Conservation (phyloP, 2,329 filamentous ascomycete species). For the Verticillium nonalfalfae region DNA sequence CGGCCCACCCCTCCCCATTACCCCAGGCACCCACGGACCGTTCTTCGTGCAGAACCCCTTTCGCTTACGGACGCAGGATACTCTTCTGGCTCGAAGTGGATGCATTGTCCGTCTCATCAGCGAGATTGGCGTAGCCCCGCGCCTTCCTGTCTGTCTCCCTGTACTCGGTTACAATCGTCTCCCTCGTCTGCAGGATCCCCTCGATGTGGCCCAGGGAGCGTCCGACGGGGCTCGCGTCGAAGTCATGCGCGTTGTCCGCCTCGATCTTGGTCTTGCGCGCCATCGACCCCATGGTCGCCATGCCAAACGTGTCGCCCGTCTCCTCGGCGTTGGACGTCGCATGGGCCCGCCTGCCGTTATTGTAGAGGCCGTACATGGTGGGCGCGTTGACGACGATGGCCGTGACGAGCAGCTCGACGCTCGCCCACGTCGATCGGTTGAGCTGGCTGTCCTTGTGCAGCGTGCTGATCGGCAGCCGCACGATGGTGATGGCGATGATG, state of each 20-base stretch:
- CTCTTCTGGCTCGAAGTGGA: not conserved
- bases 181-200: conserved; percentile 9
- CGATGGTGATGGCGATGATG: conserved; percentile 30
- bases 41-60: too few relatives aligned
- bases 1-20: too few relatives aligned
- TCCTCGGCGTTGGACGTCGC: conserved; percentile 12
- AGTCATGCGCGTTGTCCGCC: not conserved
- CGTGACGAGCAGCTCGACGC: conserved; percentile 21
- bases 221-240: conserved; percentile 2
- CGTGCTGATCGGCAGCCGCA: conserved; percentile 29
- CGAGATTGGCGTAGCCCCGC: not conserved
- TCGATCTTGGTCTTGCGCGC: conserved; percentile 4
- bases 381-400: conserved; percentile 28
- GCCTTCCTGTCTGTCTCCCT: not conserved
- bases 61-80: not conserved
- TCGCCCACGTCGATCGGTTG: conserved; percentile 29
- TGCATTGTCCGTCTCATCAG: not conserved
- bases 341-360: conserved; percentile 15
- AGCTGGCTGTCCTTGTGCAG: conserved; percentile 24
- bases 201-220: conserved; percentile 6
- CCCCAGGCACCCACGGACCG: too few relatives aligned
- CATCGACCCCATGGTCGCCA: conserved; percentile 4
- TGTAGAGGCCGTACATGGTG: conserved; percentile 26
- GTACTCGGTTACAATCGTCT: conserved; percentile 9
- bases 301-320: conserved; percentile 4